Evolutionary conservation across 2,329 filamentous ascomycete genomes (phyloP), one percentile per base, ranked within the genome.

Genomic region (Ceratocystis ficicola): DNA sequence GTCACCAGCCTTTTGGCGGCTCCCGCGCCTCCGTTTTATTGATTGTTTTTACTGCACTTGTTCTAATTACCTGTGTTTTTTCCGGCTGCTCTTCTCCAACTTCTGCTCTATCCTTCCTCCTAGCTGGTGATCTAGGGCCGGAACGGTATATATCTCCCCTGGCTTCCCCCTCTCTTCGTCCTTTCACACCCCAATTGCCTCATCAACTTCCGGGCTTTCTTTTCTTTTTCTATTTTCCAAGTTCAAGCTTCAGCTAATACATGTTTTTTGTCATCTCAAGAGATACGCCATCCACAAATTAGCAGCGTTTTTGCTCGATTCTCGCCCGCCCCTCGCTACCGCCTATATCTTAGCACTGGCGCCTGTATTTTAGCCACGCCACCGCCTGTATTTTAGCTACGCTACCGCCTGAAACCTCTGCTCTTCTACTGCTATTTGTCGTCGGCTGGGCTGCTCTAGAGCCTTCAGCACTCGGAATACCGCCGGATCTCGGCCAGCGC

Each of bases 71-170:
- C 12, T 25, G 8, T 30, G 3, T 32, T 30, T 28, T 36, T 50
- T 32, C 25, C 28, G 22, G 17, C 20, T 63, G 25, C 20, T 48
- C 28, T 28, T 64, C 52, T 44, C 48, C 32, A 57, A 17, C 46
- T 59, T 50, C 28, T 64, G 7, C 48, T n/a, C 22, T 25, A 7
- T 8, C n/a, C 5, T 52, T n/a, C 22, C 48, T 52, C 22, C 41
- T 30, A 44, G 30, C 22, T 62, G 32, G 36, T 22, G 25, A 12
- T 44, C 61, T 50, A 46, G 22, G 12, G 44, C 61, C 20, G 41
- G 61, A 50, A 50, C 44, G 41, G 61, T 48, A 63, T 63, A 48
- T 63, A 63, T 63, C 44, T 32, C 46, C 25, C 44, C 44, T 48
- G 61, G 10, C 44, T 20, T 22, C 20, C 61, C 60, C 41, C 44